Evolutionary conservation across 2,329 filamentous ascomycete species (phyloP), one percentile per base, ranked within the genome.

Genomic region (Hyphodiscus sp.): DNA sequence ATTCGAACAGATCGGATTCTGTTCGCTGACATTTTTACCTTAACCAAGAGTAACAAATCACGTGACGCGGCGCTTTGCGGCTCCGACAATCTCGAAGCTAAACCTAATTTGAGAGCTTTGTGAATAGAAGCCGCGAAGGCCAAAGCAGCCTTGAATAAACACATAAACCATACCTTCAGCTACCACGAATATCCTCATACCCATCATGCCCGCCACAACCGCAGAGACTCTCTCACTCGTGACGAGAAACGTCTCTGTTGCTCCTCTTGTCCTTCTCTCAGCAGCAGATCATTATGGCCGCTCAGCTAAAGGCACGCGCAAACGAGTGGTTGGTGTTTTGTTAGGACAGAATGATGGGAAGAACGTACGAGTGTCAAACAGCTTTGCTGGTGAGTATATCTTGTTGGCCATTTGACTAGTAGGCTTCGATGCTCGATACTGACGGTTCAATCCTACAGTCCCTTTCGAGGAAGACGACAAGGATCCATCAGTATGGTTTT

Each of bases 391-490:
- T 96, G 71, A 49, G 82, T 45, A 42, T 49, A 19, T 11, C 10
- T 19, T 20, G 3, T 2, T 20, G 23, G 23, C 43, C 45, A 18
- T 23, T n/a, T 30, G 26, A 11, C n/a, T 50, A 29, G 6, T 4
- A 23, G n/a, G 15, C 11, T 16, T 45, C 23, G 16, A 13, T 11
- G 33, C 30, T 42, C 19, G 29, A 38, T 18, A 19, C 38, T 52
- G 44, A 58, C 47, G 20, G 18, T 18, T 26, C n/a, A 38, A 50
- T 38, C 20, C 20, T 43, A 58, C 67, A 96, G 94, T 97, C 45
- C 94, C 94, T 1, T 99, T 99, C 68, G 94, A 99, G 74, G 94
- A 99, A 76, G 94, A 99, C 71, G 94, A 96, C 67, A 96, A 95
- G 75, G 91, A 99, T 70, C 92, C 92, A 2, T 95, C 92, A 38